phyloP scores from a whole-genome alignment of 495 filamentous ascomycete genomes.

The Ramalina peruviana region DNA sequence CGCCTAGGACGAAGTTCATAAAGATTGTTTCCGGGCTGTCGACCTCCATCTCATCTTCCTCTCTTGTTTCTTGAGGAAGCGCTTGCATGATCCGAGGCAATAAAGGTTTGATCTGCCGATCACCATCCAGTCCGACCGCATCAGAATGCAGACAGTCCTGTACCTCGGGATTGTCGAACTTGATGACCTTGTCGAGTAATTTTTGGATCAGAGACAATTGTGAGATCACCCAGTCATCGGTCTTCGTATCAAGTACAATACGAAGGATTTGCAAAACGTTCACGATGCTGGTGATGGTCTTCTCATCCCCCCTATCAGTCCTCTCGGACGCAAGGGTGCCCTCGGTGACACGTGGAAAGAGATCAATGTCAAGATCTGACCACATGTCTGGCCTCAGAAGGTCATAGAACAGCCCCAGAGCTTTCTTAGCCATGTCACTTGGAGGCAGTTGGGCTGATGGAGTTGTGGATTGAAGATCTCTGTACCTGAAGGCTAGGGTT shows the following conservation, averaged over 20 bases:
- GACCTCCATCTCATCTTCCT: slow-evolving; percentile 81
- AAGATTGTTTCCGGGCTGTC: slow-evolving; percentile 63
- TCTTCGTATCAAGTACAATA: slow-evolving; percentile 71
- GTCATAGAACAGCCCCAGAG: slow-evolving; percentile 66
- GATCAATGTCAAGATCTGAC: slow-evolving; percentile 81
- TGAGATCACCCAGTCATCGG: slow-evolving; percentile 76
- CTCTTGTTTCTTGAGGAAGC: slow-evolving; percentile 74
- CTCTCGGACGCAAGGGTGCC: slow-evolving; percentile 60
- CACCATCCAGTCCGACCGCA: slow-evolving; percentile 51
- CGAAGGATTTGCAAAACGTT: slow-evolving; percentile 85
- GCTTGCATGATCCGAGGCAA: slow-evolving; percentile 74
- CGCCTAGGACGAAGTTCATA: slow-evolving; percentile 60
- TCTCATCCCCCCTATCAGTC: slow-evolving; percentile 48
- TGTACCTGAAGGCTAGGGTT: slow-evolving; percentile 51
- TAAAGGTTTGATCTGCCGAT: slow-evolving; percentile 47
- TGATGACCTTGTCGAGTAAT: slow-evolving; percentile 77
- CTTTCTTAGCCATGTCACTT: slow-evolving; percentile 73
- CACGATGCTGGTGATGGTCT: slow-evolving; percentile 68
- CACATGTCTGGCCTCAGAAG: slow-evolving; percentile 81
- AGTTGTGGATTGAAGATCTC: slow-evolving; percentile 34
- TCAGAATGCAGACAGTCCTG: slow-evolving; percentile 76
- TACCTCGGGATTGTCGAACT: slow-evolving; percentile 74
- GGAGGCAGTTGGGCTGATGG: slow-evolving; percentile 35
- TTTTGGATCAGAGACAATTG: slow-evolving; percentile 67
- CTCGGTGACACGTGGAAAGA: slow-evolving; percentile 82